Evolutionary conservation across 2,329 filamentous ascomycete species (phyloP).

Genomic region (Neopestalotiopsis rosae): DNA sequence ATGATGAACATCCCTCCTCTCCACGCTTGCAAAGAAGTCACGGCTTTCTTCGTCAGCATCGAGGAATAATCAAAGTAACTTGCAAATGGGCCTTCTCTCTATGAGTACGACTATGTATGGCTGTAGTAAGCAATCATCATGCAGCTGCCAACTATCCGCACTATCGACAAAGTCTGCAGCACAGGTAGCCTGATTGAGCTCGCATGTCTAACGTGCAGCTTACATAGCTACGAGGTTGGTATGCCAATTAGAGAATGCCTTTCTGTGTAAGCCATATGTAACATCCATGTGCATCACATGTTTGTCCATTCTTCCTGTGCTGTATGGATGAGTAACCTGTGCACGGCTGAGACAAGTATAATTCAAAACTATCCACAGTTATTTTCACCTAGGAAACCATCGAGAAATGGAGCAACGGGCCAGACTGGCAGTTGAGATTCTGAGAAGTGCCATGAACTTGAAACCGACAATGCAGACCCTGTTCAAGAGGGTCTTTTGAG

Average conservation of each 20-base stretch:
- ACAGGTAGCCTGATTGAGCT: too few relatives aligned
- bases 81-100: background rate
- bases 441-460: conserved; percentile 9
- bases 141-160: background rate
- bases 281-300: background rate
- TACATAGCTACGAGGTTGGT: too few relatives aligned
- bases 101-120: background rate
- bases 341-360: background rate
- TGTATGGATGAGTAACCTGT: background rate
- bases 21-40: background rate
- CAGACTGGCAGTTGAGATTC: background rate
- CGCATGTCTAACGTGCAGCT: too few relatives aligned
- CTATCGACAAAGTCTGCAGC: background rate
- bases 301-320: background rate
- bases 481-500: background rate
- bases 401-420: background rate
- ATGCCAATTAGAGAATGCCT: too few relatives aligned
- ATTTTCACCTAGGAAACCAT: background rate
- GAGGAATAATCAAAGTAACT: background rate
- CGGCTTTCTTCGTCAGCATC: background rate
- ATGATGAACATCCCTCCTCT: background rate
- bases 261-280: too few relatives aligned
- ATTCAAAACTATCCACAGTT: background rate
- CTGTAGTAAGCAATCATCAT: background rate
- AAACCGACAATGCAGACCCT: conserved; percentile 8